Evolutionary conservation across 2,329 filamentous ascomycete species (phyloP).

Genomic region (Coniochaeta sp.): DNA sequence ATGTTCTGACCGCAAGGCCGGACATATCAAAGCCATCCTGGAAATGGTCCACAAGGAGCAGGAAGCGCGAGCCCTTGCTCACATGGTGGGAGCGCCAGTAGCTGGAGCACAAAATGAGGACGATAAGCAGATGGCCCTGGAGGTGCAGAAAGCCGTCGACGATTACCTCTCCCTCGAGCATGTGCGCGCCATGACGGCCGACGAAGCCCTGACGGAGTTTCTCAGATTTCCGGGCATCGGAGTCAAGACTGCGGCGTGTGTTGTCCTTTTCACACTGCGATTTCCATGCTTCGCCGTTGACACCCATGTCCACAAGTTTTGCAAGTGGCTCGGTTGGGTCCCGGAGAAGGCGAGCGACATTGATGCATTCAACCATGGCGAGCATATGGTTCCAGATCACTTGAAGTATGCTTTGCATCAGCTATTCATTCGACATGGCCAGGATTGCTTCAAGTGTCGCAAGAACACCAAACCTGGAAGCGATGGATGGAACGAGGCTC

Average conservation of each 20-base stretch:
- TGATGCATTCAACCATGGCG: slow-evolving; percentile 44
- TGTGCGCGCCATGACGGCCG: slow-evolving; percentile 33
- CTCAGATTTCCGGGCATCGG: slow-evolving; percentile 44
- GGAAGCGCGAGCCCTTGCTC: slow-evolving; percentile 32
- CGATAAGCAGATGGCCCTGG: slow-evolving; percentile 42
- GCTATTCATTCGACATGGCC: slow-evolving; percentile 45
- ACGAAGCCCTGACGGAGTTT: slow-evolving; percentile 43
- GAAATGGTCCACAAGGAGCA: slow-evolving; percentile 67
- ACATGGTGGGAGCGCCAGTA: slow-evolving; percentile 35
- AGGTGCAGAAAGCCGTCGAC: slow-evolving; percentile 48
- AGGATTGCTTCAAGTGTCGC: slow-evolving; percentile 38
- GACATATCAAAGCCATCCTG: slow-evolving; percentile 65
- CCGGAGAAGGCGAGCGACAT: slow-evolving; percentile 40
- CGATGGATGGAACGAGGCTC: slow-evolving; percentile 50
- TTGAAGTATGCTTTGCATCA: slow-evolving; percentile 50
- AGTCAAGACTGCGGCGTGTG: slow-evolving; percentile 49
- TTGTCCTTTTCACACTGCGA: slow-evolving; percentile 47
- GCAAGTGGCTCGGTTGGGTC: slow-evolving; percentile 45
- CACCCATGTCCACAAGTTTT: slow-evolving; percentile 46
- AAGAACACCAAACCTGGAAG: slow-evolving; percentile 45
- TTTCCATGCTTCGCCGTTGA: slow-evolving; percentile 49
- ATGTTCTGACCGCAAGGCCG: slow-evolving; percentile 62
- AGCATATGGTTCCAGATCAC: slow-evolving; percentile 40
- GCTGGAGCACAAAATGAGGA: slow-evolving; percentile 31
- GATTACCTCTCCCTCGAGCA: slow-evolving; percentile 51